phyloP scores from a whole-genome alignment of 2,329 filamentous ascomycete species.

The Lasiodiplodia sp. region DNA sequence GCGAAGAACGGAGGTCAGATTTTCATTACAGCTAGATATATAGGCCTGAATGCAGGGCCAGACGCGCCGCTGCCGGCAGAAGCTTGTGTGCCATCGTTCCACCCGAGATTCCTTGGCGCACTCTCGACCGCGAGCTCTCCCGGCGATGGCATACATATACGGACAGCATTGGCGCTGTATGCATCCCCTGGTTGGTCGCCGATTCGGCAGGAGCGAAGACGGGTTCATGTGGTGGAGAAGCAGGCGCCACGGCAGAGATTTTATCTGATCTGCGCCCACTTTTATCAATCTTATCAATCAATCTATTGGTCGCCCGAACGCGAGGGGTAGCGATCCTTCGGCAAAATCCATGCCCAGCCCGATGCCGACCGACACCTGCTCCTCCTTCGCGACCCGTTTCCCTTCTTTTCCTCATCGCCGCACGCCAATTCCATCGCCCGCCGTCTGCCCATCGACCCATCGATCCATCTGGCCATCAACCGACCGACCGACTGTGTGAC shows the following conservation, averaged over 20 bases:
- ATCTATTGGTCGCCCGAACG: background rate
- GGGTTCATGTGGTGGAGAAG: background rate
- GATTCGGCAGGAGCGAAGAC: background rate
- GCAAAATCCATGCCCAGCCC: background rate
- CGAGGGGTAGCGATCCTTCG: background rate
- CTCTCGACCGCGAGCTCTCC: background rate
- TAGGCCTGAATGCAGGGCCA: background rate
- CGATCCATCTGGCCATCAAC: background rate
- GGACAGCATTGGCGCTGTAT: background rate
- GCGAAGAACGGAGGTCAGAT: background rate
- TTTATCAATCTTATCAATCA: constrained; percentile 20
- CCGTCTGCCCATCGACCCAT: background rate
- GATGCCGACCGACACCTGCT: background rate
- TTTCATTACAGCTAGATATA: background rate
- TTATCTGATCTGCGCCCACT: constrained; percentile 14
- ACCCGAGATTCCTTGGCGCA: background rate
- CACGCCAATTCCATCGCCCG: background rate
- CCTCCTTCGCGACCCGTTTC: background rate
- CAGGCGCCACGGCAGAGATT: constrained; percentile 13
- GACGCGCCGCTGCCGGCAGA: background rate
- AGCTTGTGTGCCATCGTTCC: background rate
- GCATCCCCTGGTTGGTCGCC: background rate
- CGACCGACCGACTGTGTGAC: background rate
- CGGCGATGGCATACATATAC: background rate
- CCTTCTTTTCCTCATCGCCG: background rate